Base-by-base conservation (phyloP, 1,284 basidiomycete genomes). In the Fomitiporia mediterranea region DNA sequence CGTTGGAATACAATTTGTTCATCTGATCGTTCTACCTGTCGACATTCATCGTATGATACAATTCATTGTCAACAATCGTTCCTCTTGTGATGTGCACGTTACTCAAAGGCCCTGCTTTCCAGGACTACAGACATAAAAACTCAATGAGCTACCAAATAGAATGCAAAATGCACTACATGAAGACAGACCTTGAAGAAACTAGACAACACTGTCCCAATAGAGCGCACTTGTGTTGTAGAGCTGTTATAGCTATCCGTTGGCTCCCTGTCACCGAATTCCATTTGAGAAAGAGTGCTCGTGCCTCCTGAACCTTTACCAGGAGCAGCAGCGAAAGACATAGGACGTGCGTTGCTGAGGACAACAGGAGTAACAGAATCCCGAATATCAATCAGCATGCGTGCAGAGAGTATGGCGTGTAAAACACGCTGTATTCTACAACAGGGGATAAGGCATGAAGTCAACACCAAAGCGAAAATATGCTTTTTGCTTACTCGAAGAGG, bases 371-470 rank as follows among this genome's bases (percentile, higher is more conserved):
- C 37, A 15, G 37, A 47, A 6, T 51, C 47, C 4, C 54, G 48
- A 32, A 51, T 49, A 25, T 55, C 21, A 8, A 55, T 28, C 11
- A 56, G 37, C 0, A 56, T 43, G 35, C 54, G 47, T 3, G 48
- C 54, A 17, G 54, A 55, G 27, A 56, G 47, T n/a, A 50, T 56
- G 13, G 54, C n/a, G 17, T 50, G 54, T 15, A 56, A 38, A 3
- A 42, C 54, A 8, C 35, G 25, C 25, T 56, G 54, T 7, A 42
- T 17, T 25, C 54, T 56, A n/a, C n/a, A n/a, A n/a, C n/a, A n/a
- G n/a, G n/a, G n/a, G n/a, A n/a, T n/a, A 11, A 4, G 27, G 3
- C n/a, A 17, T 4, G 6, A 19, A 49, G 17, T 23, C 19, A 23
- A 28, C 17, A 37, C 1, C 17, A 17, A 6, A 15, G 27, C 37